A percentile compares a stretch with the other conserved stretches of the same genome.
These are phyloP conservation scores for Pseudonectria foliicola DNA, from an alignment of 2,329 filamentous ascomycete genomes.

Conservation along the genomic window DNA sequence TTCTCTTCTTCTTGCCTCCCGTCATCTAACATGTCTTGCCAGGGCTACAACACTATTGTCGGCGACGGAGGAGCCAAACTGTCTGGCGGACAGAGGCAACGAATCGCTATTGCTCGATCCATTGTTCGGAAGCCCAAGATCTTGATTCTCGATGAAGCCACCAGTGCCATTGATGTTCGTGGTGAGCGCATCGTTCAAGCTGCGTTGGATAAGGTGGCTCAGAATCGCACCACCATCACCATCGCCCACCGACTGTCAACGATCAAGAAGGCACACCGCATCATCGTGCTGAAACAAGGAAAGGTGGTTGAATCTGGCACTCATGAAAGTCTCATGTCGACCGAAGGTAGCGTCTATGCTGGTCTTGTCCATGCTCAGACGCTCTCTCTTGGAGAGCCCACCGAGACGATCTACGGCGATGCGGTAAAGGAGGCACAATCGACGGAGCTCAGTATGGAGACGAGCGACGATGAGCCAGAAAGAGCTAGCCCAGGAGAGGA, in stretches of 20 bases:
- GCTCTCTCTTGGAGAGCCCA: slow-evolving; percentile 45
- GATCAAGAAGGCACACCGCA: slow-evolving; percentile 70
- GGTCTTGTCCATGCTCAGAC: slow-evolving; percentile 59
- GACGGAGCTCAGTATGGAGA: slow-evolving; percentile 35
- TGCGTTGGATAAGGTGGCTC: slow-evolving; percentile 53
- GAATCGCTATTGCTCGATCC: slow-evolving; percentile 68
- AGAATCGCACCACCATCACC: slow-evolving; percentile 61
- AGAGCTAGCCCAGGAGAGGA: slow-evolving; percentile 15
- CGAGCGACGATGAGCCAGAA: slow-evolving; percentile 37
- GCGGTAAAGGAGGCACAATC: slow-evolving; percentile 33
- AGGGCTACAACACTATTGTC: slow-evolving; percentile 67
- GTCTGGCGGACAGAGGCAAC: slow-evolving; percentile 79
- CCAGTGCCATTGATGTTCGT: slow-evolving; percentile 54
- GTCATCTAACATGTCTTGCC: slow-evolving; percentile 6
- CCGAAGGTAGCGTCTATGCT: slow-evolving; percentile 57
- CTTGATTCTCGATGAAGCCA: slow-evolving; percentile 71
- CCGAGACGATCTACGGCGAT: slow-evolving; percentile 28
- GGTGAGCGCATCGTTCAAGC: slow-evolving; percentile 56
- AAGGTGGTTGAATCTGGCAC: slow-evolving; percentile 66
- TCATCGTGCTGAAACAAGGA: slow-evolving; percentile 68
- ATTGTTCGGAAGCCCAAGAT: slow-evolving; percentile 67
- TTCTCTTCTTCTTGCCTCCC: not conserved
- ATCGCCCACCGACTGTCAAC: slow-evolving; percentile 71
- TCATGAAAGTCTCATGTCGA: slow-evolving; percentile 61
- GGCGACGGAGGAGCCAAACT: slow-evolving; percentile 73